phyloP scores from a whole-genome alignment of 2,329 filamentous ascomycete genomes.

The Monilinia fructicola region DNA sequence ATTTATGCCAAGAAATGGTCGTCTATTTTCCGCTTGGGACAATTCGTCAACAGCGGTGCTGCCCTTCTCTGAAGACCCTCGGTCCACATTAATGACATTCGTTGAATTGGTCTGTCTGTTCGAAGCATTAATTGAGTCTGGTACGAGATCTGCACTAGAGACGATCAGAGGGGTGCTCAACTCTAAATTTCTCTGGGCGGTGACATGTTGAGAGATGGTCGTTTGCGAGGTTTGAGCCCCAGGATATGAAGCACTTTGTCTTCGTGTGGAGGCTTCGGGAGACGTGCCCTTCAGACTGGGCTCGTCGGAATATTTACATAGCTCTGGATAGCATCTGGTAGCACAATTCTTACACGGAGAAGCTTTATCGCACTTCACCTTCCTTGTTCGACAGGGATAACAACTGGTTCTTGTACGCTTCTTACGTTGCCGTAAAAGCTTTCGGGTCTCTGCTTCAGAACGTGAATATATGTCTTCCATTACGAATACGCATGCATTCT shows the following conservation, averaged over 20 bases:
- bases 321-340: background rate
- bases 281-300: background rate
- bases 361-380: conserved; percentile 1
- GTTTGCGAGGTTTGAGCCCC: background rate
- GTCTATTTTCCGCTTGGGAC: background rate
- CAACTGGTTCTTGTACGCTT: background rate
- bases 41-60: background rate
- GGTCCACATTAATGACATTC: background rate
- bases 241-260: background rate
- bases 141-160: background rate
- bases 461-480: background rate
- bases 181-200: background rate
- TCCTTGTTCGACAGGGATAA: background rate
- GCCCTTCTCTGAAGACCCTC: too few relatives aligned
- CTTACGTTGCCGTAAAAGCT: background rate
- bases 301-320: background rate
- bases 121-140: background rate
- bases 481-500: background rate
- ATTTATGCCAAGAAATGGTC: background rate
- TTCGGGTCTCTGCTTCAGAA: background rate
- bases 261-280: background rate
- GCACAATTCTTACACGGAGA: conserved; percentile 4
- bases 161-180: background rate
- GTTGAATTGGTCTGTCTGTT: background rate
- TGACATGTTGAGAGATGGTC: background rate